Conservation (phyloP, 2,329 filamentous ascomycete genomes). For the Fusarium haematococcum region DNA sequence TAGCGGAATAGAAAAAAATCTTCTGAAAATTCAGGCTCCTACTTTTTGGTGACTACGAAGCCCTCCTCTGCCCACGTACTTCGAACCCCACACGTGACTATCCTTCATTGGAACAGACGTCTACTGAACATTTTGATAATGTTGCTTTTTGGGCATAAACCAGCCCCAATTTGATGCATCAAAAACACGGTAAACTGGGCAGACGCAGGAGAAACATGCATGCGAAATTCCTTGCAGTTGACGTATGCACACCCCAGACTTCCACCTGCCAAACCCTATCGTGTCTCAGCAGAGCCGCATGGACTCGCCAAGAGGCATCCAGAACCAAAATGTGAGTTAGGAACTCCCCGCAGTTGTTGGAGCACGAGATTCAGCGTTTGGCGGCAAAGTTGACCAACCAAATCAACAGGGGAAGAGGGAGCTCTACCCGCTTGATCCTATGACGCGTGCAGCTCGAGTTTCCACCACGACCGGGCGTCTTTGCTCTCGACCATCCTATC, state of each 20-base stretch:
- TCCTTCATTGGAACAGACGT: rapidly evolving
- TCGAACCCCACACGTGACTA: not conserved
- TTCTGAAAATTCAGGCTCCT: not conserved
- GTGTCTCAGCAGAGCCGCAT: not conserved
- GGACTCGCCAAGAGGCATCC: not conserved
- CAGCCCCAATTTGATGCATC: not conserved
- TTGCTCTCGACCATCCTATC: not conserved
- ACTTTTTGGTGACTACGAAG: not conserved
- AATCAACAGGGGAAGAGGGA: not conserved
- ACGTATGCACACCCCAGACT: not conserved
- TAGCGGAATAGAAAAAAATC: not conserved
- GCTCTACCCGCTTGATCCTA: not conserved
- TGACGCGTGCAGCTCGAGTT: too few relatives aligned
- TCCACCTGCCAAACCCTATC: not conserved
- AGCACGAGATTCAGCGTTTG: not conserved
- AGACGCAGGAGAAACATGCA: not conserved
- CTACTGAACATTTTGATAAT: not conserved
- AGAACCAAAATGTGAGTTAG: not conserved
- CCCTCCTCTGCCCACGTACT: not conserved
- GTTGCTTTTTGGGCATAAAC: rapidly evolving
- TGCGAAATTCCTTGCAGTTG: not conserved
- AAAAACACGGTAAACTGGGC: not conserved
- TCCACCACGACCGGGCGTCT: not conserved
- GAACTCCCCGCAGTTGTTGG: not conserved
- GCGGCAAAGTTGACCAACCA: not conserved